Conservation (phyloP, 306 rosid genomes). For the Mimosa pudica region DNA sequence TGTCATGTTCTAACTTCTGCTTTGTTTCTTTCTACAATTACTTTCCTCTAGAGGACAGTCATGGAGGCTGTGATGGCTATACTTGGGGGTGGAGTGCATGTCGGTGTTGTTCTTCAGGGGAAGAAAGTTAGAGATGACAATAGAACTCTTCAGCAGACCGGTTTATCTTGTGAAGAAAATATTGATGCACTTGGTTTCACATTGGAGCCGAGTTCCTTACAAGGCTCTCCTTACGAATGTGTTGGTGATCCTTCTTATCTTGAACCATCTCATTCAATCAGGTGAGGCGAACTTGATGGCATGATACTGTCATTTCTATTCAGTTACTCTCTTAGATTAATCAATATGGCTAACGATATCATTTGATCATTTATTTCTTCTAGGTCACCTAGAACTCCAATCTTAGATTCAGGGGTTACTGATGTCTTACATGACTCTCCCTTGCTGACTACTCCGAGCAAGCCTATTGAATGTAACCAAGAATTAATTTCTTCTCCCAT, state of each 20-base stretch:
- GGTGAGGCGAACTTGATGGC: constrained; percentile 47
- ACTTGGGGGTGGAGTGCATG: constrained; percentile 67
- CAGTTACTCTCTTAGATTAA: constrained; percentile 11
- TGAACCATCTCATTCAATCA: constrained; percentile 47
- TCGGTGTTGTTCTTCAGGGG: constrained; percentile 78
- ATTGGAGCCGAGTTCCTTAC: constrained; percentile 67
- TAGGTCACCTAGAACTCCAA: constrained; percentile 65
- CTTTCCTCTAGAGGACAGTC: constrained; percentile 63
- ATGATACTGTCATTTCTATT: constrained; percentile 18
- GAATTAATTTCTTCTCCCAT: constrained; percentile 51
- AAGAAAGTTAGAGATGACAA: constrained; percentile 76
- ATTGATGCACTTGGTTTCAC: constrained; percentile 67
- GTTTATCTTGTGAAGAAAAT: constrained; percentile 75
- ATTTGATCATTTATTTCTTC: constrained; percentile 28
- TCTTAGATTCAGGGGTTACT: constrained; percentile 45
- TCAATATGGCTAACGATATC: constrained; percentile 32
- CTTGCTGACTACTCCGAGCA: constrained; percentile 42
- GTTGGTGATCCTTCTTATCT: constrained; percentile 47
- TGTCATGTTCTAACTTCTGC: neutral
- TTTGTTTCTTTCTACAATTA: constrained; percentile 1
- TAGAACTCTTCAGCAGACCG: constrained; percentile 78
- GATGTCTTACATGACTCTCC: constrained; percentile 50
- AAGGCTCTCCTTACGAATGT: constrained; percentile 48
- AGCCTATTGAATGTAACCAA: constrained; percentile 51
- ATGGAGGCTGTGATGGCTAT: constrained; percentile 81